phyloP scores from a whole-genome alignment of 805 yeast genomes.

The Schwanniomyces occidentalis region DNA sequence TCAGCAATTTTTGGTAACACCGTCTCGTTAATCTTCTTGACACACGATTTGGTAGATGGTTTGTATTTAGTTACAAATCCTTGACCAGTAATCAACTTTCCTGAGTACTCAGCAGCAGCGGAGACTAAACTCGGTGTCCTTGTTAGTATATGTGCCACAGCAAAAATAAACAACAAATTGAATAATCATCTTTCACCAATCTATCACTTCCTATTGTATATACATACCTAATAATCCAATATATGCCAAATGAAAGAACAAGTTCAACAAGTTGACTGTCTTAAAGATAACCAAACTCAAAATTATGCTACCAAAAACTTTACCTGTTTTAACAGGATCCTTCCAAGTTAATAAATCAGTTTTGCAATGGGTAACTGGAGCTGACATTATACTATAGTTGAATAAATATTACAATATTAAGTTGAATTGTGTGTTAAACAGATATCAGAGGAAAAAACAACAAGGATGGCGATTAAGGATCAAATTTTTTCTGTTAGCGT shows the following conservation, averaged over 20 bases:
- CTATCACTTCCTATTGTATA: too few relatives aligned
- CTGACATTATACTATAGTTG: too few relatives aligned
- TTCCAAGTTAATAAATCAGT: conserved; percentile 65
- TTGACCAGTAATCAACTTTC: conserved; percentile 70
- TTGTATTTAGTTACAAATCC: conserved; percentile 80
- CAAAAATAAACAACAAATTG: not conserved
- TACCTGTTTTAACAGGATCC: conserved; percentile 74
- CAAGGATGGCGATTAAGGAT: conserved; percentile 9
- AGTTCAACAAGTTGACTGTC: conserved; percentile 60
- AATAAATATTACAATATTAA: too few relatives aligned
- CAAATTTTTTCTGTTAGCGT: conserved; percentile 3
- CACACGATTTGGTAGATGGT: conserved; percentile 49
- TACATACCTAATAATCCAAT: conserved; percentile 50
- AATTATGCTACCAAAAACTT: conserved; percentile 66
- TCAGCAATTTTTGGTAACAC: conserved; percentile 45
- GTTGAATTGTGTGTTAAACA: too few relatives aligned
- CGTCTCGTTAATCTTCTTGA: conserved; percentile 36
- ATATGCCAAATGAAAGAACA: conserved; percentile 60
- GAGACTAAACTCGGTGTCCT: conserved; percentile 46
- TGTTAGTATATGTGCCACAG: conserved; percentile 19
- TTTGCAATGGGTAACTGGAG: conserved; percentile 5
- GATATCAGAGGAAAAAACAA: conserved; percentile 3
- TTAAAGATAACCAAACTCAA: conserved; percentile 57
- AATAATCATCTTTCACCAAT: not conserved
- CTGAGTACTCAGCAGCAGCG: conserved; percentile 75